Percentiles rank a stretch among this genome's conserved stretches.
Conservation (phyloP, 2,329 filamentous ascomycete species). For the Sarocladium strictum region DNA sequence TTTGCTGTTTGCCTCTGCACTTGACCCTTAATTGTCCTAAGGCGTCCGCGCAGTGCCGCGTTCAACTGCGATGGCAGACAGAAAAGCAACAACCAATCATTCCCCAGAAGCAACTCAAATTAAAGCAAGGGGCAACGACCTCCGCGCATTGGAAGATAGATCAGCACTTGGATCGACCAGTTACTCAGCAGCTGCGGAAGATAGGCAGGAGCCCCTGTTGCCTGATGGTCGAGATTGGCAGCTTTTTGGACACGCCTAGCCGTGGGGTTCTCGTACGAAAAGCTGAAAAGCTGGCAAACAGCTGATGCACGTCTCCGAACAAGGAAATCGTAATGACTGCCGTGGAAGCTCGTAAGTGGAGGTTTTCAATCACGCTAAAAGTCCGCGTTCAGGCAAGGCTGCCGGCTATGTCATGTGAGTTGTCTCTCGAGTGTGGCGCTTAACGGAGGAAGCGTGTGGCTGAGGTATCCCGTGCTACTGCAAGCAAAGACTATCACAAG, state of each 20-base stretch:
- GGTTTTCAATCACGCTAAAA: neutral
- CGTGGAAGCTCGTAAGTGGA: neutral
- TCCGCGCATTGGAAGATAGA: neutral
- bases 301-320: neutral
- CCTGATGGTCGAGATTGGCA: neutral
- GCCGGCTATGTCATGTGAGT: conserved; percentile 6
- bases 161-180: neutral
- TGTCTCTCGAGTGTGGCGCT: neutral
- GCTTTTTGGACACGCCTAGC: neutral
- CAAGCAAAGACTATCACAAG: neutral
- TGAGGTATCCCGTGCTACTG: neutral
- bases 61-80: neutral
- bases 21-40: neutral
- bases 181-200: neutral
- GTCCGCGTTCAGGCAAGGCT: conserved; percentile 7
- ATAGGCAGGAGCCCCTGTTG: neutral
- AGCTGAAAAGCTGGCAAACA: neutral
- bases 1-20: conserved; percentile 9
- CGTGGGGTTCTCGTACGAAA: neutral
- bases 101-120: neutral
- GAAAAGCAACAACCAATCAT: neutral
- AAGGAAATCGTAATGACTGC: neutral
- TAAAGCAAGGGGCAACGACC: neutral
- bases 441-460: neutral
- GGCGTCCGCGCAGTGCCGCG: neutral